These are phyloP conservation scores for Lasiodiplodia citricola DNA, from an alignment of 2,329 filamentous ascomycete genomes.

Conservation along the genomic window DNA sequence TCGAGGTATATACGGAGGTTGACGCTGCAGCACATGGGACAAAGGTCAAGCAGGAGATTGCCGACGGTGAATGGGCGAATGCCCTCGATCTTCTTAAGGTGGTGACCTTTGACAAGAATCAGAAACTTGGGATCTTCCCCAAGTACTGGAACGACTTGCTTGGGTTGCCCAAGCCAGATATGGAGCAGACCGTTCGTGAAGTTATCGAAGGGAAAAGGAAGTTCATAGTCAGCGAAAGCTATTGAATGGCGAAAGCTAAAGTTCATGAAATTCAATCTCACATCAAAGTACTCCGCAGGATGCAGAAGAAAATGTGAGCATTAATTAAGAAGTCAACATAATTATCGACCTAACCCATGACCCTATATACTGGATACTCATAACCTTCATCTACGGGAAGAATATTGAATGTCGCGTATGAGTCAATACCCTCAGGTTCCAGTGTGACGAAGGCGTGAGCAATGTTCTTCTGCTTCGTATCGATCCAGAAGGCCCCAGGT, in stretches of 20 bases:
- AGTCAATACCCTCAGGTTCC: constrained; percentile 36
- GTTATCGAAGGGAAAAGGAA: neutral
- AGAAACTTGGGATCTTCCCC: neutral
- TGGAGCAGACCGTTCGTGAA: neutral
- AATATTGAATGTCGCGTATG: constrained; percentile 33
- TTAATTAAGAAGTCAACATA: too few relatives aligned
- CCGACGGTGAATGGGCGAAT: neutral
- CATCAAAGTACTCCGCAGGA: too few relatives aligned
- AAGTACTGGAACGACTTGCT: neutral
- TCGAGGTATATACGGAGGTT: neutral
- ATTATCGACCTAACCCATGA: neutral
- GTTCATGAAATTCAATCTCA: too few relatives aligned
- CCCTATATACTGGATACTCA: constrained; percentile 30
- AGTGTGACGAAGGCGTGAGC: constrained; percentile 34
- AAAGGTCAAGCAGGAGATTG: constrained; percentile 28
- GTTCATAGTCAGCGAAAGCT: too few relatives aligned
- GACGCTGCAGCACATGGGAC: neutral
- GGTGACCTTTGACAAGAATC: neutral
- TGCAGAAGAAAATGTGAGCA: too few relatives aligned
- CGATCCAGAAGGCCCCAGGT: constrained; percentile 32
- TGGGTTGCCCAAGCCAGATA: neutral
- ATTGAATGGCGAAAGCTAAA: too few relatives aligned
- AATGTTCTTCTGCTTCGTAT: constrained; percentile 35
- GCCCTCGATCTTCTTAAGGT: neutral
- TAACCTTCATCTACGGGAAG: constrained; percentile 32